Evolutionary conservation across 1,284 basidiomycete genomes (phyloP).

Genomic region (Cerrena zonata): DNA sequence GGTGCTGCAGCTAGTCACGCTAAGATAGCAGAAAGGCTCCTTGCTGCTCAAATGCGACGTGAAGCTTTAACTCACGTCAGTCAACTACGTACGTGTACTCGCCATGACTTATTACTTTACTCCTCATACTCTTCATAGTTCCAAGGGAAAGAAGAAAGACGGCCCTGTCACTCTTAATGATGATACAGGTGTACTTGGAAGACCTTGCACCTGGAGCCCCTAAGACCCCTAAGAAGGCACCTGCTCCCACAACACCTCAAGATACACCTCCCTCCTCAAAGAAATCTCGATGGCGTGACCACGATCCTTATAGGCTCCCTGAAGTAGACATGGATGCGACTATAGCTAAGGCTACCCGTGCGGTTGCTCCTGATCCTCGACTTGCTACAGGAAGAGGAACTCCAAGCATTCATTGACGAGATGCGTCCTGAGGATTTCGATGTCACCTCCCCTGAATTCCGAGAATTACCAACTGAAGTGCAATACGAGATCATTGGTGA

Average conservation of each 20-base stretch:
- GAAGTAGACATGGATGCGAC: conserved; percentile 61
- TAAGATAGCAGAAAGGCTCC: conserved; percentile 83
- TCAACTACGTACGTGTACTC: conserved; percentile 8
- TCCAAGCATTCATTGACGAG: conserved; percentile 85
- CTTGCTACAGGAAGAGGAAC: conserved; percentile 90
- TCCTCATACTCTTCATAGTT: conserved; percentile 3
- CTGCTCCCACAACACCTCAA: conserved; percentile 16
- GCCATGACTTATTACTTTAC: conserved; percentile 5
- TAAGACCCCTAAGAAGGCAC: conserved; percentile 28
- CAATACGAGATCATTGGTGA: conserved; percentile 99
- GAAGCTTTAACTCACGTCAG: conserved; percentile 79
- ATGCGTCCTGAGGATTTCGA: conserved; percentile 92
- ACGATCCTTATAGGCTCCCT: conserved; percentile 81
- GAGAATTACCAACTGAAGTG: conserved; percentile 87
- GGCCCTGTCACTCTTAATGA: conserved; percentile 52
- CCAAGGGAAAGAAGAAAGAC: conserved; percentile 36
- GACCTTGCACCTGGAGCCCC: conserved; percentile 64
- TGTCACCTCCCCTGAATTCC: conserved; percentile 81
- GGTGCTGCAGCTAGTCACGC: conserved; percentile 81
- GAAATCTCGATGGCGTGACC: conserved; percentile 59
- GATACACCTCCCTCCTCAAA: conserved; percentile 43
- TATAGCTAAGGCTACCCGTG: conserved; percentile 53
- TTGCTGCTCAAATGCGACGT: conserved; percentile 89
- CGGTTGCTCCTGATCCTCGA: conserved; percentile 73
- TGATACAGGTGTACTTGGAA: conserved; percentile 77